A percentile compares a stretch with the other conserved stretches of the same genome.
Evolutionary conservation across 768 basidiomycete species (phyloP).

Genomic region (Pulveroboletus sp.): DNA sequence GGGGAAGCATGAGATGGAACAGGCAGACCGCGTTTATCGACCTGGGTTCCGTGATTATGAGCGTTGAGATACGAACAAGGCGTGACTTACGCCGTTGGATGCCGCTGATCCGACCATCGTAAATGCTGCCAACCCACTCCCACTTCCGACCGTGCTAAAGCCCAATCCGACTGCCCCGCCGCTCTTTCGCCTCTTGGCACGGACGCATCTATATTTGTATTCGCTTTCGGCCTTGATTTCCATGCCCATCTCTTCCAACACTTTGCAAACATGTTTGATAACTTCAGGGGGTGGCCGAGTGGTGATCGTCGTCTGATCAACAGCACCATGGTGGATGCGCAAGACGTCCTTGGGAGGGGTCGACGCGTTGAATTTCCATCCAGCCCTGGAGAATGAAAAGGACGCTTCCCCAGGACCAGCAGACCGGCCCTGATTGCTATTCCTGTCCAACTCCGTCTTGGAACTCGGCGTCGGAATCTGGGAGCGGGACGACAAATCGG

Average conservation of each 20-base stretch:
- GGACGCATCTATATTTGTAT: slow-evolving; percentile 84
- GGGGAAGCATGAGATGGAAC: slow-evolving; percentile 74
- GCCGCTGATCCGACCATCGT: slow-evolving; percentile 80
- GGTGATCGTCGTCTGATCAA: slow-evolving; percentile 88
- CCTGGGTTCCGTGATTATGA: slow-evolving; percentile 42
- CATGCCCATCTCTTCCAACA: slow-evolving; percentile 86
- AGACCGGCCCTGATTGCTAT: slow-evolving; percentile 22
- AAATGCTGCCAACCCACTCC: slow-evolving; percentile 64
- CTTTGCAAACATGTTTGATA: slow-evolving; percentile 77
- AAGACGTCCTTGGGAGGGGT: slow-evolving; percentile 47
- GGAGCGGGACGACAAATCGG: slow-evolving; percentile 26
- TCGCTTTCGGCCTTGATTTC: slow-evolving; percentile 87
- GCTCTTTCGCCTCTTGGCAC: slow-evolving; percentile 70
- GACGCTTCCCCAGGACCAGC: slow-evolving; percentile 27
- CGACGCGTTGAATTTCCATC: slow-evolving; percentile 33
- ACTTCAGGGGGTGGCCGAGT: slow-evolving; percentile 82
- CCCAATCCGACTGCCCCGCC: slow-evolving; percentile 41
- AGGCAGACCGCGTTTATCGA: slow-evolving; percentile 87
- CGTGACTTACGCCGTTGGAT: slow-evolving; percentile 73
- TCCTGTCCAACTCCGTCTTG: slow-evolving; percentile 21
- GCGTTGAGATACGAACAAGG: neutral
- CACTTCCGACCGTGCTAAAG: slow-evolving; percentile 37
- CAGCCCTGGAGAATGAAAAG: slow-evolving; percentile 39
- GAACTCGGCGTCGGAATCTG: slow-evolving; percentile 30
- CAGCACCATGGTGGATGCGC: slow-evolving; percentile 87